Percentiles rank a stretch among this genome's conserved stretches.
These are phyloP conservation scores for Colletotrichum chlorophyti DNA, from an alignment of 2,329 filamentous ascomycete genomes.

Conservation along the genomic window DNA sequence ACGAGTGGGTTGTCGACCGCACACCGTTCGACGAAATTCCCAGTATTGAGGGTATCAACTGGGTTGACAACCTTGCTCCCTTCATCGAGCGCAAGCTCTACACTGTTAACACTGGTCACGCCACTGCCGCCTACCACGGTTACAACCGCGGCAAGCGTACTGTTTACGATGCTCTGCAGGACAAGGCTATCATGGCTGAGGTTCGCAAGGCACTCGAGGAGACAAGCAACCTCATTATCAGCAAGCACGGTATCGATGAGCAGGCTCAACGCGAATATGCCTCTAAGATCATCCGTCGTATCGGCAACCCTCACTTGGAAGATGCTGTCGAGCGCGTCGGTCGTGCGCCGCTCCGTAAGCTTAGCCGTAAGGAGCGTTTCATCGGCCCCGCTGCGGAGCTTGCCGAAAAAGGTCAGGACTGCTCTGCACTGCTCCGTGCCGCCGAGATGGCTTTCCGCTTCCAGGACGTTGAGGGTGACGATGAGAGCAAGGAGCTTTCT, in stretches of 20 bases:
- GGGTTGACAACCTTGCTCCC: conserved; percentile 88
- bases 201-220: conserved; percentile 83
- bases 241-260: conserved; percentile 81
- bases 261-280: conserved; percentile 87
- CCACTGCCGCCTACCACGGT: conserved; percentile 94
- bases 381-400: conserved; percentile 90
- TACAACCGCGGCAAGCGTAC: conserved; percentile 85
- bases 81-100: conserved; percentile 99
- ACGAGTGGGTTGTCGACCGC: conserved; percentile 96
- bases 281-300: conserved; percentile 88
- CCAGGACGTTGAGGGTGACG: conserved; percentile 91
- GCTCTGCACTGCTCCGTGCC: conserved; percentile 77
- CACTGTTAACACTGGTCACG: conserved; percentile 98
- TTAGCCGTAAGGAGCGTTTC: conserved; percentile 94
- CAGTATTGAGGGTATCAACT: conserved; percentile 86
- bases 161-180: conserved; percentile 86
- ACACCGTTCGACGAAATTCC: conserved; percentile 82
- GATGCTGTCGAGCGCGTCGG: conserved; percentile 95
- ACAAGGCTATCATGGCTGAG: conserved; percentile 78
- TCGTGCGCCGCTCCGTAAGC: conserved; percentile 91
- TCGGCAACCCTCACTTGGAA: conserved; percentile 91
- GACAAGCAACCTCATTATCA: conserved; percentile 84
- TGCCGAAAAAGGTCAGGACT: conserved; percentile 78
- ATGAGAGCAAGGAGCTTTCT: conserved; percentile 86
- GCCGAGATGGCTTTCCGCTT: conserved; percentile 94